Percentiles rank a stretch among this genome's conserved stretches.
phyloP scores from a whole-genome alignment of 2,329 filamentous ascomycete species.

The Colletotrichum incanum region DNA sequence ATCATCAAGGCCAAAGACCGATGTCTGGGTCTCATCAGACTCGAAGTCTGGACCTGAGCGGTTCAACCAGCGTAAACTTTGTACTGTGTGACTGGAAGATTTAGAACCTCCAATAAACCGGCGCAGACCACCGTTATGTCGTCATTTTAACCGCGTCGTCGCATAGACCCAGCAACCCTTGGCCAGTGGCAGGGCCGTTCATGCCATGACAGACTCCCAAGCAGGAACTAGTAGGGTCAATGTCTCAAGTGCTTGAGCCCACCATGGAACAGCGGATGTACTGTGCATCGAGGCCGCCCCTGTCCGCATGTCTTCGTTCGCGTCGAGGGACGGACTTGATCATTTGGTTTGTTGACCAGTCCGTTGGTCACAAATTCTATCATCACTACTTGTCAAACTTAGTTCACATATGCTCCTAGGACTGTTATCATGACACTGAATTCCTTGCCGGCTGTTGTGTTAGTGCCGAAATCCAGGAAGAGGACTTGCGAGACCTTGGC shows the following conservation, averaged over 20 bases:
- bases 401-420: neutral
- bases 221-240: neutral
- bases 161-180: neutral
- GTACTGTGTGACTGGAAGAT: neutral
- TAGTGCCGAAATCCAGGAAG: too few species aligned
- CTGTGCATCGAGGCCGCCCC: neutral
- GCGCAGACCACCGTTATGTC: conserved; percentile 1
- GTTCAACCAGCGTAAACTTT: conserved; percentile 10
- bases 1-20: neutral
- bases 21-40: neutral
- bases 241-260: neutral
- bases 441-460: too few species aligned
- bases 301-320: neutral
- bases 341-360: neutral
- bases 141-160: neutral
- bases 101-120: neutral
- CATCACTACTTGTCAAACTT: too few species aligned
- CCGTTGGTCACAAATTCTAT: neutral
- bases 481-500: neutral
- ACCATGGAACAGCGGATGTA: neutral
- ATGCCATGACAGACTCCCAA: neutral
- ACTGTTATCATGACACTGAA: too few species aligned
- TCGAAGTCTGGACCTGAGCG: neutral
- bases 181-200: neutral
- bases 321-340: neutral